These are phyloP conservation scores for Coemansia sp. DNA, from an alignment of 192 early-diverging fungal species.

Conservation along the genomic window DNA sequence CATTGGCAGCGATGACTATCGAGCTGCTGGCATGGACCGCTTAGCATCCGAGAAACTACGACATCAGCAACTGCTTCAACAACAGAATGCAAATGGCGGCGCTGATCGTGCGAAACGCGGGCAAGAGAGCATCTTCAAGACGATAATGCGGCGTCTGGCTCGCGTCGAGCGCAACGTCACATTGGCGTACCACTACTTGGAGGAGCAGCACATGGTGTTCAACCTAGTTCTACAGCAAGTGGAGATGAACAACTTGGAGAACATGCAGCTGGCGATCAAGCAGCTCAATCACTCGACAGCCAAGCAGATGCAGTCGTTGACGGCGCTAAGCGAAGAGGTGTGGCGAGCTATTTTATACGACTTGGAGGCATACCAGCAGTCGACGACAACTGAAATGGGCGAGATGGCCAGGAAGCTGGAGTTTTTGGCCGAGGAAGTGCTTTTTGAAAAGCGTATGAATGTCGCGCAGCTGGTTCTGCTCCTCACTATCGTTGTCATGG, in stretches of 20 bases:
- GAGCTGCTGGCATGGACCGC: not conserved
- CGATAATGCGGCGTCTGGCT: constrained; percentile 81
- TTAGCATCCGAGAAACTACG: constrained; percentile 2
- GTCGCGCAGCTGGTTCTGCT: constrained; percentile 54
- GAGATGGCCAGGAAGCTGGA: constrained; percentile 38
- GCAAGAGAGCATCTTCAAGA: constrained; percentile 88
- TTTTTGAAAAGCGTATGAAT: constrained; percentile 59
- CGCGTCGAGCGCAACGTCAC: constrained; percentile 81
- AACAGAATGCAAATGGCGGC: constrained; percentile 12
- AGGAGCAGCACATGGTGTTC: constrained; percentile 73
- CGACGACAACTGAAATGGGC: constrained; percentile 35
- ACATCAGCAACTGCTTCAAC: not conserved
- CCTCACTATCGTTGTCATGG: constrained; percentile 42
- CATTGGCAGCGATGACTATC: not conserved
- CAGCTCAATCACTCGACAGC: constrained; percentile 67
- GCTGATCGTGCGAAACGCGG: constrained; percentile 28
- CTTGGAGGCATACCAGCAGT: constrained; percentile 53
- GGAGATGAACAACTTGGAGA: constrained; percentile 62
- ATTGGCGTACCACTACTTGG: constrained; percentile 69
- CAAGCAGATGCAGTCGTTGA: constrained; percentile 64
- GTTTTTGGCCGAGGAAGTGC: constrained; percentile 51
- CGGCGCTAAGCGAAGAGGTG: constrained; percentile 54
- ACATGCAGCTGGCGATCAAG: constrained; percentile 62
- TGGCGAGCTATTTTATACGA: constrained; percentile 56
- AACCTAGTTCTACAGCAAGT: constrained; percentile 63